Evolutionary conservation across 2,329 filamentous ascomycete species (phyloP).

Genomic region (Trichoderma endophyticum): DNA sequence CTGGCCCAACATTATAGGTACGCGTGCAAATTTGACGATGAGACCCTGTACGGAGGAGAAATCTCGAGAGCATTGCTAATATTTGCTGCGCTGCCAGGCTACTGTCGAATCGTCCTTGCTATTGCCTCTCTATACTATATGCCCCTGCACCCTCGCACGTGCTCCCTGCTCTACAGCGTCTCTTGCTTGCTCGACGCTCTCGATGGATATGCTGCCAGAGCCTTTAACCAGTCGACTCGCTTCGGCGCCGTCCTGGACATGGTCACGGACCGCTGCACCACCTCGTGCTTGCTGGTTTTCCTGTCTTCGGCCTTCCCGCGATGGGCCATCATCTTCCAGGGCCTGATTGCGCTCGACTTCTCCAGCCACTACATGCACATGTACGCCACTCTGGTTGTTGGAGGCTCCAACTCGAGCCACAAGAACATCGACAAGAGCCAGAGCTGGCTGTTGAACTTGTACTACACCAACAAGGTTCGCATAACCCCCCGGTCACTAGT

Average conservation of each 20-base stretch:
- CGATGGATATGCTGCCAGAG: conserved; percentile 80
- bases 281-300: conserved; percentile 91
- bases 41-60: not conserved
- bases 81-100: conserved; percentile 51
- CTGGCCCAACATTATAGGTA: conserved; percentile 78
- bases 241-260: conserved; percentile 98
- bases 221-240: conserved; percentile 84
- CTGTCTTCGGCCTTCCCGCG: conserved; percentile 90
- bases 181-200: conserved; percentile 94
- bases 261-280: conserved; percentile 98
- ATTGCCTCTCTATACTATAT: conserved; percentile 97
- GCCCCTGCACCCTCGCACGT: conserved; percentile 96
- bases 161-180: conserved; percentile 84
- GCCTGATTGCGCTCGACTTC: conserved; percentile 85
- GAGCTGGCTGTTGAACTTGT: conserved; percentile 87
- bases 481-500: not conserved
- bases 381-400: conserved; percentile 91
- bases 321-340: conserved; percentile 92
- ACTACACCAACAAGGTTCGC: conserved; percentile 91
- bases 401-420: conserved; percentile 75
- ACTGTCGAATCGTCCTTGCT: conserved; percentile 74
- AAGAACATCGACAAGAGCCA: conserved; percentile 88
- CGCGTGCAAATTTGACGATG: conserved; percentile 24
- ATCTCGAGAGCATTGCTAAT: not conserved
- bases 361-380: conserved; percentile 99